Evolutionary conservation across 2,329 filamentous ascomycete species (phyloP), one percentile per base, ranked within the genome.

Genomic region (Tolypocladium capitatum): DNA sequence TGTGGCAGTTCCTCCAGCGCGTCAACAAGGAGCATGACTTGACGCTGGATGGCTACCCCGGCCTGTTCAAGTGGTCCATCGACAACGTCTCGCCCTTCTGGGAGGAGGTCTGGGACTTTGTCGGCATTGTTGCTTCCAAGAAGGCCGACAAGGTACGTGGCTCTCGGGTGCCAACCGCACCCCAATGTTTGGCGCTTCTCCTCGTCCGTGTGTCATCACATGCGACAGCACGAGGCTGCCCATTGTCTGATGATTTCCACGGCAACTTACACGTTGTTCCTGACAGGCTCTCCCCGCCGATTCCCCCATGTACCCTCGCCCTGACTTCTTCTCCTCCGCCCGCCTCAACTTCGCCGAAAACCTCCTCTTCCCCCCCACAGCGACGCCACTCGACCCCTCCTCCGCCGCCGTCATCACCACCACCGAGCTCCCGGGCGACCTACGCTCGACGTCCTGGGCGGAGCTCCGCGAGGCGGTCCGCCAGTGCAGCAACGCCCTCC

Each of bases 301-400:
- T 47, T 75, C 80, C 6, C 72, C 78, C 43, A 85, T 97, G 75
- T 97, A 89, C 58, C 91, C 91, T 24, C 81, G 88, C 24, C 90
- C 91, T 8, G 71, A 81, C 50, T 97, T 95, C 72, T 97, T 96
- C 63, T 65, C 80, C 48, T 83, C 83, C 10, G 78, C 86, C 14
- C 80, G 73, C 49, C 73, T 97, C 54, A 98, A 97, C 65, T 97
- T 96, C 62, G 90, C 91, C 27, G 87, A 97, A 68, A 98, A 98
- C 63, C 73, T 97, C 47, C 79, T 98, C 4, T 96, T 83, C 63
- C 91, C 91, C 4, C 72, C 72, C 45, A 58, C 60, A 3, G 46
- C 53, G 40, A 54, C 57, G 33, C 50, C 59, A 27, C 51, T 63
- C 32, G 68, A 83, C 52, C 76, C 82, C 45, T 65, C 79, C 42